A percentile compares a stretch with the other conserved stretches of the same genome.
phyloP scores from a whole-genome alignment of 2,329 filamentous ascomycete genomes.

The Microdochium trichocladiopsis region DNA sequence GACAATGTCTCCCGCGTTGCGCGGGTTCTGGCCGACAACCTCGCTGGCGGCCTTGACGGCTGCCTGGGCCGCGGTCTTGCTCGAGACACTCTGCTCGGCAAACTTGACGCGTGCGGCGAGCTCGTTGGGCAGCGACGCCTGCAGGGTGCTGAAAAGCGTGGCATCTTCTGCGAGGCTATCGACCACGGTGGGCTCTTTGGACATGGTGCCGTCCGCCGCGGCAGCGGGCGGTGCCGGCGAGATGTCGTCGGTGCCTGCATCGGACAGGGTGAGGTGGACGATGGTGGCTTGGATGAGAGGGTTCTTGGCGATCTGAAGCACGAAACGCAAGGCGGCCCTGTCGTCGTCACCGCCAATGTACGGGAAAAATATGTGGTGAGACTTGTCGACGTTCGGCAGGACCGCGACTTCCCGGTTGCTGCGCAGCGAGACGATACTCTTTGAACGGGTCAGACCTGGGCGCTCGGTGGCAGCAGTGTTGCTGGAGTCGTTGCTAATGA shows the following conservation, averaged over 20 bases:
- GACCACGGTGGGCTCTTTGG: constrained; percentile 16
- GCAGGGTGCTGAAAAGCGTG: constrained; percentile 24
- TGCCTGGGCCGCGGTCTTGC: constrained; percentile 30
- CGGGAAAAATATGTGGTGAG: constrained; percentile 79
- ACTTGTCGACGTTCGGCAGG: constrained; percentile 56
- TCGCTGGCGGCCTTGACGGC: constrained; percentile 46
- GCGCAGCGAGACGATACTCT: constrained; percentile 52
- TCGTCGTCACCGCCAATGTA: constrained; percentile 85
- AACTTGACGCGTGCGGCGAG: constrained; percentile 36
- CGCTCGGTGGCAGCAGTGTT: constrained; percentile 26
- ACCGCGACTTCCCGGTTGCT: constrained; percentile 50
- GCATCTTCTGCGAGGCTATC: constrained; percentile 25
- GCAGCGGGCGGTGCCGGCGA: no score
- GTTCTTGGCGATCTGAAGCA: constrained; percentile 78
- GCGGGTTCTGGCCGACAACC: constrained; percentile 52
- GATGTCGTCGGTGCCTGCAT: constrained; percentile 8
- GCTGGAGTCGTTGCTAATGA: constrained; percentile 62
- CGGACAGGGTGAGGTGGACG: constrained; percentile 43
- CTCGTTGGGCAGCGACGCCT: constrained; percentile 22
- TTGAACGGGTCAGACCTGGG: constrained; percentile 34
- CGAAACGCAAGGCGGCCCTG: constrained; percentile 68
- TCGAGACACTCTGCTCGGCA: constrained; percentile 33
- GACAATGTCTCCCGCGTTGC: constrained; percentile 65
- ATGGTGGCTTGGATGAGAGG: constrained; percentile 73
- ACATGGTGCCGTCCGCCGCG: constrained; percentile 12